phyloP scores from a whole-genome alignment of 345 rosid genomes.

The Salix viminalis region DNA sequence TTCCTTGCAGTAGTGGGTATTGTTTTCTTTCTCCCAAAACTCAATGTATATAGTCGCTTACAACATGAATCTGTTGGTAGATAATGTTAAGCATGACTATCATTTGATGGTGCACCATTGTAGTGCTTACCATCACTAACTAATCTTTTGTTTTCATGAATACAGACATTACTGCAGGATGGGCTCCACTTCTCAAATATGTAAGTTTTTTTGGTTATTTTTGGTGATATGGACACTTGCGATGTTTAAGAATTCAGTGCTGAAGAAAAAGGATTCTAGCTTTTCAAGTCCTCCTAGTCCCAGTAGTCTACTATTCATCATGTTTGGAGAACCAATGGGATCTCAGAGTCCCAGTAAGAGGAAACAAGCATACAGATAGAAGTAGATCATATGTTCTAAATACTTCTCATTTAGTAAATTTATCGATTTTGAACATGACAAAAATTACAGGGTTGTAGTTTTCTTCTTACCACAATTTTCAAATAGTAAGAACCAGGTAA shows the following conservation, averaged over 20 bases:
- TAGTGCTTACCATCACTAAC: constrained; percentile 17
- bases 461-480: not conserved
- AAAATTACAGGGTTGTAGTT: not conserved
- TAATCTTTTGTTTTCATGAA: constrained; percentile 18
- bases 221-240: not conserved
- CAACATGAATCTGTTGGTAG: not conserved
- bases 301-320: too few relatives aligned
- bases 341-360: not conserved
- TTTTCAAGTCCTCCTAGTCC: too few relatives aligned
- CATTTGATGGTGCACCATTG: not conserved
- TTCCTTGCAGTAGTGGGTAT: constrained; percentile 80
- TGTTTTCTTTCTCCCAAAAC: constrained; percentile 41
- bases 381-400: not conserved
- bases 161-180: constrained; percentile 71
- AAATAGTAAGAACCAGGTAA: not conserved
- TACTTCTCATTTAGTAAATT: too few relatives aligned
- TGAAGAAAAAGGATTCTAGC: too few relatives aligned
- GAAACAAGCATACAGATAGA: not conserved
- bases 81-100: not conserved
- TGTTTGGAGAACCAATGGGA: too few relatives aligned
- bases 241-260: not conserved
- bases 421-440: not conserved
- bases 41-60: not conserved
- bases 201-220: constrained; percentile 37
- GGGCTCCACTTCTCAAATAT: constrained; percentile 74